Evolutionary conservation across 192 early-diverging fungal genomes (phyloP), one percentile per base, ranked within the genome.

Genomic region (Backusella sp.): DNA sequence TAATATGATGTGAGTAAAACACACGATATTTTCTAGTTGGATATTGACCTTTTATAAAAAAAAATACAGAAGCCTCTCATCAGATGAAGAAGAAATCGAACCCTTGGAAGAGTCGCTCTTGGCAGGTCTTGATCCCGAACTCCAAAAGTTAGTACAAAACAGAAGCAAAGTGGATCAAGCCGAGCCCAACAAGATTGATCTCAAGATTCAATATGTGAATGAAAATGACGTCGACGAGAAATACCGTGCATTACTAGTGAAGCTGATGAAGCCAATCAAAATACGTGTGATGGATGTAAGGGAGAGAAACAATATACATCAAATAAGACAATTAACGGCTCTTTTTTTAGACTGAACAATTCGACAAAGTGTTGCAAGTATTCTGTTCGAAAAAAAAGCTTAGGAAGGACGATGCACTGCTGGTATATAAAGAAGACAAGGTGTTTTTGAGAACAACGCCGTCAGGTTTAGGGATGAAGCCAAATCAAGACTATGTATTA

Each of bases 401-500:
- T 34, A 52, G 36, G 21, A 68, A 41, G 37, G 36, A 72, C 4
- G 74, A 80, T 5, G 6, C 76, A 2, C 11, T 80, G 6, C 32
- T 80, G 35, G 59, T 69, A 1, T 76, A 80, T 73, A 73, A 80
- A 14, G 76, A 80, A 14, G 52, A 66, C 15, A 30, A 49, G 19
- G 65, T 80, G 14, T 71, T 76, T 44, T 34, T 76, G 49, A 71
- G 52, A 26, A 66, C 74, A 21, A 80, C 79, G 19, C 79, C 79
- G 15, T 44, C 65, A 42, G 65, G 75, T 70, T 21, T 80, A 19
- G 71, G 59, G 1, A 80, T 80, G 79, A 34, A 36, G 32, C 6
- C 62, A 7, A 17, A 49, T 4, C 37, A 35, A 6, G 72, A 39
- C 2, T 70, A 80, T 52, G 56, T 44, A 30, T 68, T 80, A 37